phyloP scores from a whole-genome alignment of 768 basidiomycete species.

The Boletus huronensis region DNA sequence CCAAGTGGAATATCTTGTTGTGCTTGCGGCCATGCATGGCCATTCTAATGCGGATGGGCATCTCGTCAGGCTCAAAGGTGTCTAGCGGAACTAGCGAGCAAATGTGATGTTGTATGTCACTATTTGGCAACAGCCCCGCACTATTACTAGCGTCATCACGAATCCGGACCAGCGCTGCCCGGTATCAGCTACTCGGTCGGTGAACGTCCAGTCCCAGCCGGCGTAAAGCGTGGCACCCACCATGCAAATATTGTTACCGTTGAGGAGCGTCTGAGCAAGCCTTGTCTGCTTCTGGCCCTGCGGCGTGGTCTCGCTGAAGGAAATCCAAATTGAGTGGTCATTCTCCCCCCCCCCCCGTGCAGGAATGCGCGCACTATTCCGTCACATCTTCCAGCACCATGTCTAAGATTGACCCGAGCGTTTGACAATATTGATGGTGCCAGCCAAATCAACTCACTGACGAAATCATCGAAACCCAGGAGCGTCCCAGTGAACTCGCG shows the following conservation, averaged over 20 bases:
- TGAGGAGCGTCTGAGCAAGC: conserved; percentile 83
- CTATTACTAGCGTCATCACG: too few species aligned
- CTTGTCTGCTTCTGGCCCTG: conserved; percentile 77
- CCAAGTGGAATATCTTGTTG: conserved; percentile 77
- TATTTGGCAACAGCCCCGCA: conserved; percentile 27
- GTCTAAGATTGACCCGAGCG: conserved; percentile 41
- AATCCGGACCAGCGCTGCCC: conserved; percentile 65
- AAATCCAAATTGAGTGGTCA: not conserved
- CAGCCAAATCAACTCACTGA: conserved; percentile 68
- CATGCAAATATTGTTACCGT: conserved; percentile 97
- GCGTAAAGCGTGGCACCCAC: conserved; percentile 41
- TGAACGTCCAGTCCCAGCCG: not conserved
- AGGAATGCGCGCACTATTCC: conserved; percentile 69
- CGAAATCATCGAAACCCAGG: conserved; percentile 97
- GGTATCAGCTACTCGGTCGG: conserved; percentile 52
- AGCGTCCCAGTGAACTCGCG: conserved; percentile 95
- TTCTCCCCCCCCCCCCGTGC: not conserved
- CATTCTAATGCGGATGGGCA: conserved; percentile 85
- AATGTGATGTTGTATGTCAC: conserved; percentile 12
- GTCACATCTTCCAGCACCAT: conserved; percentile 96
- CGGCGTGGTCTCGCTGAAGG: conserved; percentile 75
- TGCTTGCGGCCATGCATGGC: conserved; percentile 77
- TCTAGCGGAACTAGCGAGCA: not conserved
- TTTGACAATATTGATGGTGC: not conserved
- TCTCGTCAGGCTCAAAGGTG: conserved; percentile 30